phyloP scores from a whole-genome alignment of 179 eudicot genomes.

The Spergularia azorica region DNA sequence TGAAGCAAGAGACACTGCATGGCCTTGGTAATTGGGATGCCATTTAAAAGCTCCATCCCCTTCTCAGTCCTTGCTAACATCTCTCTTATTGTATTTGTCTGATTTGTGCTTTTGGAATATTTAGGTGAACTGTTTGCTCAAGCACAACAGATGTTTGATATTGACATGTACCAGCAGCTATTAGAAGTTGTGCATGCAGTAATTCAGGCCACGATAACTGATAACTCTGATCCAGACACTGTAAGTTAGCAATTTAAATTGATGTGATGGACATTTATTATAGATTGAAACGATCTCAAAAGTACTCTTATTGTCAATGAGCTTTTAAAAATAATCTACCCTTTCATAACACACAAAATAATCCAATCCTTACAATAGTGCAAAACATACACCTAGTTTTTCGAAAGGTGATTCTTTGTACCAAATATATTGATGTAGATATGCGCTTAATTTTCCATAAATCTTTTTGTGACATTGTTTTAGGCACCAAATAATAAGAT shows the following conservation, averaged over 20 bases:
- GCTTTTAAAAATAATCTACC: neutral
- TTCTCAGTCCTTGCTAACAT: neutral
- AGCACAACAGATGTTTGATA: constrained; percentile 79
- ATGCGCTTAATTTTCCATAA: too few relatives aligned
- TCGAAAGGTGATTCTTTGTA: too few relatives aligned
- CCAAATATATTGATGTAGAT: too few relatives aligned
- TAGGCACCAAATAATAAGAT: too few relatives aligned
- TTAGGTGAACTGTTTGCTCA: constrained; percentile 87
- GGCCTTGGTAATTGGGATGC: constrained; percentile 71
- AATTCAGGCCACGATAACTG: constrained; percentile 52
- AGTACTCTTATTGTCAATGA: too few relatives aligned
- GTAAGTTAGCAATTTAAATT: constrained; percentile 45
- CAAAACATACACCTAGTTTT: too few relatives aligned
- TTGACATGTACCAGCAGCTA: constrained; percentile 77
- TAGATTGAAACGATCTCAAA: neutral
- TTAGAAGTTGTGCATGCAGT: constrained; percentile 58
- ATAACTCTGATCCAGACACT: constrained; percentile 67
- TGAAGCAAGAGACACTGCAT: constrained; percentile 93
- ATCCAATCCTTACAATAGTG: too few relatives aligned
- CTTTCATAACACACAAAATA: neutral
- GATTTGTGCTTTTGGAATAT: constrained; percentile 22
- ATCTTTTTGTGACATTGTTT: too few relatives aligned
- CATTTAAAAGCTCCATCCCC: neutral
- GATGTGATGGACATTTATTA: neutral
- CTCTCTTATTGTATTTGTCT: too few relatives aligned